phyloP scores from a whole-genome alignment of 495 filamentous ascomycete genomes.

The Letharia lupina region DNA sequence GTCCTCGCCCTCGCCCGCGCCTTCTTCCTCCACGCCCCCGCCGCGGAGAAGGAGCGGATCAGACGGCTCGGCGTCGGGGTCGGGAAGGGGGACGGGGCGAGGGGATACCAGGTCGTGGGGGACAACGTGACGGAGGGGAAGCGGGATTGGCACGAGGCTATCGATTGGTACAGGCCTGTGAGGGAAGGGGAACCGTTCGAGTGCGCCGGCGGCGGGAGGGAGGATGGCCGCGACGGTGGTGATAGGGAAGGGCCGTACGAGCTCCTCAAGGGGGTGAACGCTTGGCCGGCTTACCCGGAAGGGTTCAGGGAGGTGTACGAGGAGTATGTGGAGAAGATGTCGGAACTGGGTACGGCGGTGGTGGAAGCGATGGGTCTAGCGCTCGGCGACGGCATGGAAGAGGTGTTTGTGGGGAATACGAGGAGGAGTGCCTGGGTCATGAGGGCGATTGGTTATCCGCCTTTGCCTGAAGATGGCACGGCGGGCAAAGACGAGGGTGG shows the following conservation, averaged over 20 bases:
- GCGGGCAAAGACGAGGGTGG: neutral
- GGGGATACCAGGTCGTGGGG: conserved; percentile 14
- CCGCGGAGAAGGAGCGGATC: neutral
- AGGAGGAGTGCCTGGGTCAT: conserved; percentile 21
- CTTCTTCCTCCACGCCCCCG: conserved; percentile 6
- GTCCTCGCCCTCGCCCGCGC: conserved; percentile 7
- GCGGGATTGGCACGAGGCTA: conserved; percentile 11
- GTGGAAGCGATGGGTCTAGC: conserved; percentile 36
- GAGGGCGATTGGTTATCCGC: conserved; percentile 22
- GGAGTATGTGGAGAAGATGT: neutral
- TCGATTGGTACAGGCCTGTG: conserved; percentile 7
- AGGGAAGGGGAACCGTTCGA: neutral
- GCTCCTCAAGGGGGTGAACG: conserved; percentile 6
- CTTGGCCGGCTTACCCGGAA: neutral
- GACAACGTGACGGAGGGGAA: conserved; percentile 13
- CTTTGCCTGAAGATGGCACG: neutral
- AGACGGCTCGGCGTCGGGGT: neutral
- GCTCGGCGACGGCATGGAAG: conserved; percentile 23
- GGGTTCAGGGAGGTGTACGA: neutral
- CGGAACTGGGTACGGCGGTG: conserved; percentile 24
- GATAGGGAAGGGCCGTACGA: conserved; percentile 1
- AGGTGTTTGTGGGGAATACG: conserved; percentile 12
- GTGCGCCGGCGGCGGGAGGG: neutral
- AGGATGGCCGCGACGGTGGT: neutral
- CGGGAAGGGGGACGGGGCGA: neutral